These are phyloP conservation scores for Trichoderma arundinaceum DNA, from an alignment of 2,329 filamentous ascomycete genomes.

Conservation along the genomic window DNA sequence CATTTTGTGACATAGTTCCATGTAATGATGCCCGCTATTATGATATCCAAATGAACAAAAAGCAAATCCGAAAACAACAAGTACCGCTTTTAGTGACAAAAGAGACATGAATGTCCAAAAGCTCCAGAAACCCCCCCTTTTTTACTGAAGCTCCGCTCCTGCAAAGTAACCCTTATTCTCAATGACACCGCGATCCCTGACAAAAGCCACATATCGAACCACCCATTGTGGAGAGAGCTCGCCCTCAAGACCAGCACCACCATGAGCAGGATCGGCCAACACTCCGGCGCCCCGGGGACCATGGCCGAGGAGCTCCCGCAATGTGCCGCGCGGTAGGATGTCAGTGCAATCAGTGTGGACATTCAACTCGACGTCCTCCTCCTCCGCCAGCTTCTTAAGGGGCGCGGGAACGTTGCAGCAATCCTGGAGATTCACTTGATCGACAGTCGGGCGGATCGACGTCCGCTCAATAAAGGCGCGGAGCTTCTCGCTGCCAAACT, in stretches of 20 bases:
- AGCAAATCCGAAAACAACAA: conserved; percentile 19
- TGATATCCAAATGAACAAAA: conserved; percentile 35
- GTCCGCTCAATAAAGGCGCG: conserved; percentile 75
- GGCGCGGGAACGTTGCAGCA: conserved; percentile 95
- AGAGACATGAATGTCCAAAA: conserved; percentile 1
- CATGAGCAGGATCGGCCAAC: conserved; percentile 64
- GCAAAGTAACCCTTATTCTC: conserved; percentile 99
- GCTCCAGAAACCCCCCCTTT: neutral
- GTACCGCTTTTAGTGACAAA: conserved; percentile 23
- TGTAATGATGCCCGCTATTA: conserved; percentile 44
- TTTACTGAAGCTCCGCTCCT: conserved; percentile 66
- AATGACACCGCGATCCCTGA: conserved; percentile 90
- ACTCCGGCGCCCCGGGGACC: conserved; percentile 76
- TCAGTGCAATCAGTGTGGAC: conserved; percentile 95
- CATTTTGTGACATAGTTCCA: conserved; percentile 14
- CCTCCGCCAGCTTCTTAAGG: conserved; percentile 81
- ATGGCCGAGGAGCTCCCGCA: conserved; percentile 80
- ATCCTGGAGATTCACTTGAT: conserved; percentile 95
- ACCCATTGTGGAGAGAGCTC: conserved; percentile 92
- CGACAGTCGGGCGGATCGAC: conserved; percentile 75
- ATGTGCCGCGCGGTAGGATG: conserved; percentile 82
- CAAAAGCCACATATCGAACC: conserved; percentile 94
- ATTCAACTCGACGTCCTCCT: conserved; percentile 81
- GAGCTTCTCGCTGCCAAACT: conserved; percentile 87
- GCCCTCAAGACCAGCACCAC: conserved; percentile 67